Evolutionary conservation across 2,329 filamentous ascomycete genomes (phyloP).

Genomic region (Ascochyta viciae-villosae): DNA sequence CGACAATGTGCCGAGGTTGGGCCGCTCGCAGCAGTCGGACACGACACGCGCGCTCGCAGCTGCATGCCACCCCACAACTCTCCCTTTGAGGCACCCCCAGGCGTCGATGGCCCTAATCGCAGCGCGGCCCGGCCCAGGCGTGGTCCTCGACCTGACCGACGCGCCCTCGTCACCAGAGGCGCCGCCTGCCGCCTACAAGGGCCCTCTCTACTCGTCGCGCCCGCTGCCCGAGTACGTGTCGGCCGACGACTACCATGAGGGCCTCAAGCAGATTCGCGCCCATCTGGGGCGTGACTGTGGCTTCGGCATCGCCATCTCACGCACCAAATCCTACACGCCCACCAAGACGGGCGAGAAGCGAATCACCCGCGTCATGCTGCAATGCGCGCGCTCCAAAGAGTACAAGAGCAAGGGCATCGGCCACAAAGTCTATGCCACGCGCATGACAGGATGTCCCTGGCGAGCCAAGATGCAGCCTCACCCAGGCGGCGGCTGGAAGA

Average conservation of each 20-base stretch:
- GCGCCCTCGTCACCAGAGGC: constrained; percentile 13
- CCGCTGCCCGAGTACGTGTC: constrained; percentile 18
- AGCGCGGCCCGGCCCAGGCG: constrained; percentile 12
- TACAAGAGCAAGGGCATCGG: constrained; percentile 21
- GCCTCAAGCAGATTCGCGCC: constrained; percentile 22
- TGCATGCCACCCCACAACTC: not conserved
- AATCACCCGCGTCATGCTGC: constrained; percentile 21
- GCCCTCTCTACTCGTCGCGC: constrained; percentile 12
- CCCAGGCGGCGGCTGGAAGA: constrained; percentile 19
- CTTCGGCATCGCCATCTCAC: constrained; percentile 21
- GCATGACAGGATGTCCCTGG: constrained; percentile 23
- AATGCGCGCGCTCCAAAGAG: constrained; percentile 22
- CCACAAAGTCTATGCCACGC: constrained; percentile 17
- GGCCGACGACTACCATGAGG: constrained; percentile 22
- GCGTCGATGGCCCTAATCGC: constrained; percentile 11
- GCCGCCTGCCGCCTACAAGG: not conserved
- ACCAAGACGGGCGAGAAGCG: constrained; percentile 19
- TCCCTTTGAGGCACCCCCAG: constrained; percentile 1
- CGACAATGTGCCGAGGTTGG: not conserved
- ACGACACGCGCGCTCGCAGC: no score
- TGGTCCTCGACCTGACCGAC: constrained; percentile 11
- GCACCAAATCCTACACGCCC: constrained; percentile 21
- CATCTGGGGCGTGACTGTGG: constrained; percentile 21
- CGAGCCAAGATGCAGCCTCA: constrained; percentile 21
- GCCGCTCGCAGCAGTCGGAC: not conserved